Evolutionary conservation across 163 green algal species (phyloP).

Genomic region (Scenedesmus sp.): DNA sequence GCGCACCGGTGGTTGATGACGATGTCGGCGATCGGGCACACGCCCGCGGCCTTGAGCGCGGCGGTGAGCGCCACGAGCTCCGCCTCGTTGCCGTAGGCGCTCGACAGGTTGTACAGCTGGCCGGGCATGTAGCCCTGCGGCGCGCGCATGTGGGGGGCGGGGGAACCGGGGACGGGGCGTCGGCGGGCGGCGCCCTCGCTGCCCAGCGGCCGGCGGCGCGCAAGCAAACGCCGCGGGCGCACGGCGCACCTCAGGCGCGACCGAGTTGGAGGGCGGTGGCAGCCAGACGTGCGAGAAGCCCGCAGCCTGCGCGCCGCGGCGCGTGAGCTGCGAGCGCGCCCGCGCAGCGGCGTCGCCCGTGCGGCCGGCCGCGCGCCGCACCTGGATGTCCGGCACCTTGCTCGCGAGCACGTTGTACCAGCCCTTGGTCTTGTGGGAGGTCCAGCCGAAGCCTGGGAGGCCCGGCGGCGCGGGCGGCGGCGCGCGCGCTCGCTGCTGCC

Average conservation of each 20-base stretch:
- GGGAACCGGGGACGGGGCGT: too few species aligned
- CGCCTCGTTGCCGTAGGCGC: constrained; percentile 79
- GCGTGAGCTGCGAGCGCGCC: constrained; percentile 47
- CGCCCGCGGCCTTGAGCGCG: constrained; percentile 57
- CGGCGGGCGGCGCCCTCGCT: too few species aligned
- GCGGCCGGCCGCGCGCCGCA: constrained; percentile 9
- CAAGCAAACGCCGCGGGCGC: too few species aligned
- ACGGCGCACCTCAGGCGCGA: constrained; percentile 59
- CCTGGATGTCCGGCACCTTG: constrained; percentile 59
- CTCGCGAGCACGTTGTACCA: constrained; percentile 52
- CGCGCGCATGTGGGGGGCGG: too few species aligned
- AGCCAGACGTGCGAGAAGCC: constrained; percentile 84
- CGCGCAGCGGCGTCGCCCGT: neutral
- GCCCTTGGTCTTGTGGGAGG: constrained; percentile 45
- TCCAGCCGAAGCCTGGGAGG: constrained; percentile 69
- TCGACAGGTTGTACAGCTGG: constrained; percentile 89
- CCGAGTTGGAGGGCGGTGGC: constrained; percentile 79
- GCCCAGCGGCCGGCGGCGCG: too few species aligned
- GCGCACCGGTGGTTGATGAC: constrained; percentile 93
- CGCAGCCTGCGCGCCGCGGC: constrained; percentile 47
- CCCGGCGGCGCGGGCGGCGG: constrained; percentile 72
- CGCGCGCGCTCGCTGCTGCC: too few species aligned
- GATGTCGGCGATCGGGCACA: constrained; percentile 79
- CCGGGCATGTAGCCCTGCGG: constrained; percentile 87
- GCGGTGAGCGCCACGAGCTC: constrained; percentile 61